These are phyloP conservation scores for Plenodomus tracheiphilus DNA, from an alignment of 2,329 filamentous ascomycete genomes.

Conservation along the genomic window DNA sequence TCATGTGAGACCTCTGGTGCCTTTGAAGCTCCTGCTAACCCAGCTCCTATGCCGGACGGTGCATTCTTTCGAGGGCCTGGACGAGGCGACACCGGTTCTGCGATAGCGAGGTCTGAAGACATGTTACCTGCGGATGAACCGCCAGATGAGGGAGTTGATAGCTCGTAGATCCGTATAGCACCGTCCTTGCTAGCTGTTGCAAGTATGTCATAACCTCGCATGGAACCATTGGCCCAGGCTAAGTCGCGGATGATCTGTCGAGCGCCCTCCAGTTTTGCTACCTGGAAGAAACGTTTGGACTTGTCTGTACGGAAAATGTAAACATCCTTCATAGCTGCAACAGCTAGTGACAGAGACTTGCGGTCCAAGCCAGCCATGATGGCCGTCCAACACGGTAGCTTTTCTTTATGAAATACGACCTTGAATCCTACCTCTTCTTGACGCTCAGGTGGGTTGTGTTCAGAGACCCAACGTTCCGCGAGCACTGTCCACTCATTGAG, in stretches of 20 bases:
- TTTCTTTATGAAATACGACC: constrained; percentile 86
- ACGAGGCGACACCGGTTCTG: constrained; percentile 30
- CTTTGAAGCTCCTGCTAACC: constrained; percentile 51
- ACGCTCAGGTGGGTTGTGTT: constrained; percentile 63
- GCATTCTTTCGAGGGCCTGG: constrained; percentile 35
- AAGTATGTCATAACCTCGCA: constrained; percentile 85
- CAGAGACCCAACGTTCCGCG: constrained; percentile 75
- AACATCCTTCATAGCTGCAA: constrained; percentile 82
- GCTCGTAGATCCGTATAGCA: constrained; percentile 81
- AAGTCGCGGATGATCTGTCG: constrained; percentile 81
- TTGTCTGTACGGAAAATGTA: constrained; percentile 79
- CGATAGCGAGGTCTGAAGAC: constrained; percentile 24
- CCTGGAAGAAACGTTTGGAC: constrained; percentile 80
- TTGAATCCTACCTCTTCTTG: constrained; percentile 88
- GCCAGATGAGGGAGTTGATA: constrained; percentile 63
- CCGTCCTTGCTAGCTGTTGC: constrained; percentile 94
- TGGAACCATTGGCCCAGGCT: constrained; percentile 89
- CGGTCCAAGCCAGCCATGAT: constrained; percentile 78
- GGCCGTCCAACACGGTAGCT: constrained; percentile 75
- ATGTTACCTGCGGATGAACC: constrained; percentile 27
- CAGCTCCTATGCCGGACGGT: constrained; percentile 59
- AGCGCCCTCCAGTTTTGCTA: constrained; percentile 74
- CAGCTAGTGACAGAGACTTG: constrained; percentile 78
- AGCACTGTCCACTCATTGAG: constrained; percentile 74
- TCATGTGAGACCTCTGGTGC: constrained; percentile 55